Conservation (phyloP, 257 asterid genomes). For the Solanum ossicruentum region DNA sequence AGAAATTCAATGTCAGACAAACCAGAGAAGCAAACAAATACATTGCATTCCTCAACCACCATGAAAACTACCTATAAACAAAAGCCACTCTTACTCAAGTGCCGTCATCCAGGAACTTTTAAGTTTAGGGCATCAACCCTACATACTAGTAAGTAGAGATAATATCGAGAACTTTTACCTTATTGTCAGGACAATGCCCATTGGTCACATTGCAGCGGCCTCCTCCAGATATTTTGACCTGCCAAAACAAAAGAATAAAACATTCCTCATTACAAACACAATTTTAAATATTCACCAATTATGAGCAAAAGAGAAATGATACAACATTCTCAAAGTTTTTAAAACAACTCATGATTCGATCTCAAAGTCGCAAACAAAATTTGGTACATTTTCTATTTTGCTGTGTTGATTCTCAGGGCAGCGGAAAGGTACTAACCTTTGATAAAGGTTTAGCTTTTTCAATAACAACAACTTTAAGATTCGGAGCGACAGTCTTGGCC, state of each 20-base stretch:
- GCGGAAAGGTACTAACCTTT: constrained; percentile 32
- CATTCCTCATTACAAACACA: background rate
- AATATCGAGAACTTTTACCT: constrained; percentile 30
- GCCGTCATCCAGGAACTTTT: background rate
- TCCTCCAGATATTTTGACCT: constrained; percentile 98
- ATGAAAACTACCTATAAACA: background rate
- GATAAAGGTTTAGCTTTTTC: constrained; percentile 88
- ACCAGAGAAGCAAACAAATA: background rate
- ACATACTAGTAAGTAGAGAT: background rate
- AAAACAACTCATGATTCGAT: background rate
- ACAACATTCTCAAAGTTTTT: background rate
- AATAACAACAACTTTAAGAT: constrained; percentile 60
- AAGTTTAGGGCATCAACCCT: background rate
- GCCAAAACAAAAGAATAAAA: constrained; percentile 5
- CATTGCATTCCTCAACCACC: background rate
- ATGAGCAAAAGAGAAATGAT: background rate
- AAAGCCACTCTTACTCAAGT: background rate
- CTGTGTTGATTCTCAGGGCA: background rate
- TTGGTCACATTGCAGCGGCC: constrained; percentile 96
- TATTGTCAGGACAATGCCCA: constrained; percentile 57
- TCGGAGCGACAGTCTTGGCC: constrained; percentile 82
- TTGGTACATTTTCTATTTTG: background rate
- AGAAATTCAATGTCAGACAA: background rate
- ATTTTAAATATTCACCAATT: background rate
- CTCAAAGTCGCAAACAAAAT: background rate